phyloP scores from a whole-genome alignment of 306 rosid genomes.

The Gleditsia sinensis region DNA sequence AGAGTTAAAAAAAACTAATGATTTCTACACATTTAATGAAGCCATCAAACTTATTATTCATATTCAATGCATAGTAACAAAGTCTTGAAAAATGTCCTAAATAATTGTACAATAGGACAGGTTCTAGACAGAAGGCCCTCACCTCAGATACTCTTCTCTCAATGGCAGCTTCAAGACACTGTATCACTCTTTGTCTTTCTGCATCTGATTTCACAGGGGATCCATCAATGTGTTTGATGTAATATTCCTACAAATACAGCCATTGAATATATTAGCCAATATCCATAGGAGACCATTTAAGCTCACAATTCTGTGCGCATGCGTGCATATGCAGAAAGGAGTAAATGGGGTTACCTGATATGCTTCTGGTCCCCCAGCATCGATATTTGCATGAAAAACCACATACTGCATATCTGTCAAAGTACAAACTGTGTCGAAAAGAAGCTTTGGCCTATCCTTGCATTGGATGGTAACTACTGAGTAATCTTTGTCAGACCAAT shows the following conservation, averaged over 20 bases:
- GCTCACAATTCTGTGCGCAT: background rate
- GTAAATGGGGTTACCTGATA: conserved; percentile 61
- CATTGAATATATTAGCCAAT: conserved; percentile 28
- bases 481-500: conserved; percentile 80
- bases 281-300: conserved; percentile 3
- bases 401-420: conserved; percentile 94
- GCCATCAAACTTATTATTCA: conserved; percentile 24
- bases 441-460: conserved; percentile 93
- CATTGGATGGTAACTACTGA: conserved; percentile 74
- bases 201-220: conserved; percentile 95
- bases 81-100: background rate
- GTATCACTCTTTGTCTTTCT: conserved; percentile 87
- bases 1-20: background rate
- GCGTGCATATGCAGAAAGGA: conserved; percentile 20
- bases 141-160: conserved; percentile 97
- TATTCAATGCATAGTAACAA: conserved; percentile 14
- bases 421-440: conserved; percentile 88
- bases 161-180: conserved; percentile 95
- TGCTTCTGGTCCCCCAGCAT: conserved; percentile 84
- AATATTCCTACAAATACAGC: conserved; percentile 72
- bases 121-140: conserved; percentile 14
- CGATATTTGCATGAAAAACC: conserved; percentile 82
- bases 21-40: background rate
- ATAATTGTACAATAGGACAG: background rate
- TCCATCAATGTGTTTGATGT: conserved; percentile 82